phyloP scores from a whole-genome alignment of 2,329 filamentous ascomycete species.

The Phialemonium atrogriseum region DNA sequence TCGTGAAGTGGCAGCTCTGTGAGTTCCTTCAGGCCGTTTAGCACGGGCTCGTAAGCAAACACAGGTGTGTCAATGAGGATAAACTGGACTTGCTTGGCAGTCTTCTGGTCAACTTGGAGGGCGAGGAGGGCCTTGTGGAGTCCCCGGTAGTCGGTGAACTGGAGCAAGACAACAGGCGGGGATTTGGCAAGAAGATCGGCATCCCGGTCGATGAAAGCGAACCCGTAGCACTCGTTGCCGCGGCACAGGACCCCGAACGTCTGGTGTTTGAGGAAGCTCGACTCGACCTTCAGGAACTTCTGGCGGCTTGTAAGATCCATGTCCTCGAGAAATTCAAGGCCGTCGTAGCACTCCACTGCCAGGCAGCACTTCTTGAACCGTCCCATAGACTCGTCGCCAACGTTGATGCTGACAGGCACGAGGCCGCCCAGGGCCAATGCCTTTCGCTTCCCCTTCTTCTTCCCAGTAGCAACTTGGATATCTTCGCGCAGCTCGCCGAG shows the following conservation, averaged over 20 bases:
- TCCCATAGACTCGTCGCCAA: constrained; percentile 17
- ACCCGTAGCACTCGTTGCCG: constrained; percentile 44
- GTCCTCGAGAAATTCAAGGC: constrained; percentile 33
- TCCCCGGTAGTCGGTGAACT: constrained; percentile 36
- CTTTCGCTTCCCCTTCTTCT: constrained; percentile 35
- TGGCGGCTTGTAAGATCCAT: constrained; percentile 25
- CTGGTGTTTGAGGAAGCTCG: constrained; percentile 46
- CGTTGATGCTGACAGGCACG: constrained; percentile 26
- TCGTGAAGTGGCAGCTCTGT: constrained; percentile 46
- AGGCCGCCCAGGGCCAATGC: constrained; percentile 31
- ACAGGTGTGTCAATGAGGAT: constrained; percentile 55
- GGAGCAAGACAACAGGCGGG: constrained; percentile 41
- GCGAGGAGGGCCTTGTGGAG: constrained; percentile 37
- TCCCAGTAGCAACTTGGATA: constrained; percentile 38
- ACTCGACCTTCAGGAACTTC: constrained; percentile 36
- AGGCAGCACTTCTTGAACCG: constrained; percentile 26
- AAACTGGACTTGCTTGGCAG: constrained; percentile 30
- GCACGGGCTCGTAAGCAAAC: constrained; percentile 61
- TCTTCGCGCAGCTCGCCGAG: constrained; percentile 57
- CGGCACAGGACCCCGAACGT: constrained; percentile 54
- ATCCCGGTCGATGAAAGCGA: constrained; percentile 49
- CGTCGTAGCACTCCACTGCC: constrained; percentile 29
- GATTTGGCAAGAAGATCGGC: constrained; percentile 30
- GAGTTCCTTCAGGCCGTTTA: constrained; percentile 49
- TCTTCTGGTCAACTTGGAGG: constrained; percentile 25